A percentile compares a stretch with the other conserved stretches of the same genome.
phyloP scores from a whole-genome alignment of 2,329 filamentous ascomycete genomes.

The Calycina herbarum region DNA sequence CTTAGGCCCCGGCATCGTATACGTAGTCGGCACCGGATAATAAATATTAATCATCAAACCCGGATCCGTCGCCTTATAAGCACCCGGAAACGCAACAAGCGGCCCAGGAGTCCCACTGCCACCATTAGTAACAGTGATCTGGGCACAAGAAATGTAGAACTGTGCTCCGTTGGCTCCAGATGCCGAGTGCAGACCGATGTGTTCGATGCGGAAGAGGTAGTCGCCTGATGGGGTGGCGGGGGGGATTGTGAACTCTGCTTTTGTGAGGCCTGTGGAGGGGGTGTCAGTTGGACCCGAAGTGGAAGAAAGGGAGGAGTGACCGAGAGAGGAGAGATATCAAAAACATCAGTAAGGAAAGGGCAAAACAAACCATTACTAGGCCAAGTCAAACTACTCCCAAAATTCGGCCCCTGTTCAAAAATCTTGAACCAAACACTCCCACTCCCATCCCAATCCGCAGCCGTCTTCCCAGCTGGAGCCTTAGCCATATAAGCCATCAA shows the following conservation, averaged over 20 bases:
- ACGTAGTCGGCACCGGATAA: constrained; percentile 37
- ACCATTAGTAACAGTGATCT: constrained; percentile 43
- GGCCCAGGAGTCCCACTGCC: constrained; percentile 39
- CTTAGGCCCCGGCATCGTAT: constrained; percentile 31
- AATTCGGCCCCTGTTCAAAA: constrained; percentile 27
- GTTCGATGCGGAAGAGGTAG: constrained; percentile 35
- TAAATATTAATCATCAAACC: constrained; percentile 40
- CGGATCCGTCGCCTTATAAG: constrained; percentile 36
- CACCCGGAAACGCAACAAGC: constrained; percentile 38
- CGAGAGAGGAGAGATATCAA: not conserved
- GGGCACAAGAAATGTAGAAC: constrained; percentile 39
- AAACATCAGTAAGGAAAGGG: not conserved
- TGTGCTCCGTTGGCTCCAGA: constrained; percentile 19
- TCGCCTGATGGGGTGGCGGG: constrained; percentile 36
- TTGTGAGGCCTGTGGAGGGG: constrained; percentile 17
- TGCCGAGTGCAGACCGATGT: constrained; percentile 32
- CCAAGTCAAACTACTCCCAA: constrained; percentile 29
- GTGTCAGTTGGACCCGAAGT: constrained; percentile 4
- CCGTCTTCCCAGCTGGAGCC: constrained; percentile 29
- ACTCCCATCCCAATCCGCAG: constrained; percentile 29
- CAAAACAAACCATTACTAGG: constrained; percentile 26
- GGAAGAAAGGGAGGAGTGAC: not conserved
- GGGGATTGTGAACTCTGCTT: constrained; percentile 34
- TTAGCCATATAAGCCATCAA: constrained; percentile 33
- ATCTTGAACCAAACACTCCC: constrained; percentile 36